phyloP scores from a whole-genome alignment of 495 filamentous ascomycete species.

The Ramalina intermedia region DNA sequence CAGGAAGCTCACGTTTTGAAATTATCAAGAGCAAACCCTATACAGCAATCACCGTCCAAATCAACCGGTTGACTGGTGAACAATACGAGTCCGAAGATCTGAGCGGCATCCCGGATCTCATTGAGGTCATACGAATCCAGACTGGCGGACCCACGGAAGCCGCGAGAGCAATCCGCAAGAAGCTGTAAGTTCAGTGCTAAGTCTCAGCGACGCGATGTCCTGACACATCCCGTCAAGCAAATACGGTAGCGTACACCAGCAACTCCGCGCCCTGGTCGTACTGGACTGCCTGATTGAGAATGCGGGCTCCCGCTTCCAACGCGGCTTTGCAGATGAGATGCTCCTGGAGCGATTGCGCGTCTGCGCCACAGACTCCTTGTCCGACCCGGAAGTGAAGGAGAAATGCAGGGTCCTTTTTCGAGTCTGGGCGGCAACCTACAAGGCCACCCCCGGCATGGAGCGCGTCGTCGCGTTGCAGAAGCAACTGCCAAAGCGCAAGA shows the following conservation, averaged over 20 bases:
- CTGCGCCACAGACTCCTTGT: conserved; percentile 68
- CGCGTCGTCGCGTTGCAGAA: conserved; percentile 68
- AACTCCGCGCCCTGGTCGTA: conserved; percentile 77
- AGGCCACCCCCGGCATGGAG: conserved; percentile 66
- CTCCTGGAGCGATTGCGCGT: conserved; percentile 84
- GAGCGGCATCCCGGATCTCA: conserved; percentile 80
- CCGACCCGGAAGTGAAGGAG: conserved; percentile 68
- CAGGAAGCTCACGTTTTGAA: not conserved
- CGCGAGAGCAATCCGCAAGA: conserved; percentile 86
- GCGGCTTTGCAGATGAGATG: conserved; percentile 80
- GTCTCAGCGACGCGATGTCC: not conserved
- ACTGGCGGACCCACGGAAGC: conserved; percentile 78
- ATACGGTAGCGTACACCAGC: conserved; percentile 85
- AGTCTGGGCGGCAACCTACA: conserved; percentile 77
- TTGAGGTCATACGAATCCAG: conserved; percentile 88
- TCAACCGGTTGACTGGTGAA: conserved; percentile 83
- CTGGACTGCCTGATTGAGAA: conserved; percentile 93
- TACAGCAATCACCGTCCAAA: conserved; percentile 83
- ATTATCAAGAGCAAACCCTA: conserved; percentile 71
- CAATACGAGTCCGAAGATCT: conserved; percentile 81
- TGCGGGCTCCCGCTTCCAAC: conserved; percentile 77
- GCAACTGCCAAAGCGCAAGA: conserved; percentile 53
- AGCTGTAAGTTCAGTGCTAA: conserved; percentile 46
- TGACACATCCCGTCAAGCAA: conserved; percentile 37
- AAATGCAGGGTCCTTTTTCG: conserved; percentile 78